Evolutionary conservation across 108 stramenopile genomes (phyloP).

Genomic region (Skeletonema grethae): DNA sequence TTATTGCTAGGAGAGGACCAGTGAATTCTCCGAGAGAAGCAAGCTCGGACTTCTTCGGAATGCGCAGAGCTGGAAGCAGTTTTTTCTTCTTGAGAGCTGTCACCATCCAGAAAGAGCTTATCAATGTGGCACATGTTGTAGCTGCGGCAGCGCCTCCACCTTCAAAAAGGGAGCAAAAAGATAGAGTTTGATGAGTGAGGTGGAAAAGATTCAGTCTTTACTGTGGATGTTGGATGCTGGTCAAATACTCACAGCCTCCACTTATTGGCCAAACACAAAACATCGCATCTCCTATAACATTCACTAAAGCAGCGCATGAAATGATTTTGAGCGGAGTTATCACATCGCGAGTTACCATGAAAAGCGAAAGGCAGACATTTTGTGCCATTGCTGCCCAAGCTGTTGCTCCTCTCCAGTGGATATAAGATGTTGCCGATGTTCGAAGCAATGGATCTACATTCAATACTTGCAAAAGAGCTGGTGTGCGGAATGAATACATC

Average conservation of each 20-base stretch:
- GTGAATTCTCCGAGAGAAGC: constrained; percentile 62
- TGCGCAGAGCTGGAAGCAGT: constrained; percentile 57
- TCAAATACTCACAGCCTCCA: constrained; percentile 33
- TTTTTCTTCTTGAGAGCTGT: constrained; percentile 51
- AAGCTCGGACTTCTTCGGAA: constrained; percentile 63
- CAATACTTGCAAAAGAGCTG: constrained; percentile 46
- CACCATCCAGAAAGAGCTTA: constrained; percentile 71
- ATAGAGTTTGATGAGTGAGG: too few relatives aligned
- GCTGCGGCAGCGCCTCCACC: constrained; percentile 75
- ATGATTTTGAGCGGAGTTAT: constrained; percentile 82
- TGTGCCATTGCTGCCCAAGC: constrained; percentile 79
- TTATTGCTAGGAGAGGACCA: constrained; percentile 74
- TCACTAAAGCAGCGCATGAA: constrained; percentile 56
- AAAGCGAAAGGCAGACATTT: constrained; percentile 51
- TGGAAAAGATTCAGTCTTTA: too few relatives aligned
- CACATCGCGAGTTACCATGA: constrained; percentile 80
- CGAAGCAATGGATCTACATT: constrained; percentile 60
- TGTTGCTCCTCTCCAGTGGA: constrained; percentile 70
- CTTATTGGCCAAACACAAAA: constrained; percentile 73
- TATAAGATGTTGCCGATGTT: constrained; percentile 59
- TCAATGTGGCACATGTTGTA: constrained; percentile 70
- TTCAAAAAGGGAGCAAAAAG: too few relatives aligned
- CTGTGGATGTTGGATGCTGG: too few relatives aligned
- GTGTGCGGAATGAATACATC: constrained; percentile 70
- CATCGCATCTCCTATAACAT: constrained; percentile 70